Evolutionary conservation across 148 eudicot genomes (phyloP), one percentile per base, ranked within the genome.

Genomic region (Dysphania ambrosioides): DNA sequence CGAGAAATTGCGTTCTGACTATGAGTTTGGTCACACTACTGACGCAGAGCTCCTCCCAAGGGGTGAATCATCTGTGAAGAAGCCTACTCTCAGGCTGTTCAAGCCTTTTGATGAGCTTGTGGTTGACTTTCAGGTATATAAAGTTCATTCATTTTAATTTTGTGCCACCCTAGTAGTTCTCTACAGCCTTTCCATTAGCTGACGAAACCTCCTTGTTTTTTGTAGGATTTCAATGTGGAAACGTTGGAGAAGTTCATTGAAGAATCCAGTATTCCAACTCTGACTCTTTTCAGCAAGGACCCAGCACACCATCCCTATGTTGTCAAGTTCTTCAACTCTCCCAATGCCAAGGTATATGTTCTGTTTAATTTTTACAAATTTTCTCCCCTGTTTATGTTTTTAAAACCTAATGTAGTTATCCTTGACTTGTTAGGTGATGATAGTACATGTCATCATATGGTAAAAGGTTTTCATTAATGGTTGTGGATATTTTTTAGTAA

Each of bases 51-150:
- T 88, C 55, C 86, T 92, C 63, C 96, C 97, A 38, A 87, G 83
- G 70, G 97, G 97, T 35, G 93, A 90, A 16, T 77, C 93, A 18
- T 86, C 97, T 2, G 82, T 87, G 40, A 71, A 82, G 10, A 89
- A 79, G 36, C 95, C 99, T 70, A 75, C 80, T 8, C 73, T 96
- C 58, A 83, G 97, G 72, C 74, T 96, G 71, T 85, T 96, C 69
- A 96, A 92, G 87, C 99, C 97, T 29, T 96, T 96, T 81, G 97
- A 96, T 72, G 97, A 96, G 72, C 90, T 87, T 19, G 80, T 89
- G 57, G 93, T 88, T 56, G 97, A 96, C 83, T 85, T 74, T 41
- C 82, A 88, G 84, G 98, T 91, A 84, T 68, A 56, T 23, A 66
- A 7, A 36, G 31, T 21, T 23, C n/a, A 40, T 31, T 74, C 66